Base-by-base conservation (phyloP, 2,329 filamentous ascomycete species). In the Tolypocladium tundrense region DNA sequence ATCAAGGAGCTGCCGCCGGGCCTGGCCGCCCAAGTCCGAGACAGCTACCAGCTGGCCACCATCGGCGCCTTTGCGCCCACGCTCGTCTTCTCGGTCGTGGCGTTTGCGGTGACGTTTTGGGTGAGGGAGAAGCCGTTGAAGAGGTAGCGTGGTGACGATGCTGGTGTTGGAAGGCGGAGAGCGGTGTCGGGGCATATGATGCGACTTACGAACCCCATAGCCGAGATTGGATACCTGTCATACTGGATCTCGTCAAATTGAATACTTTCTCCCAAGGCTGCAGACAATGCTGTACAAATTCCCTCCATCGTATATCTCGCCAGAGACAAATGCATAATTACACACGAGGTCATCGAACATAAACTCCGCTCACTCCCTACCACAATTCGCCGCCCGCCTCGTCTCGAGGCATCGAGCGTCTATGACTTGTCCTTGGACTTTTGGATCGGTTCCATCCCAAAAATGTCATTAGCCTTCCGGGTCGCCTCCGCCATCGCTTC, bases 1-100 rank as follows among this genome's bases (percentile, higher is more conserved):
- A 85, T 91, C 68, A 79, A 80, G 53, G 74, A 78, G 5, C 75
- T 93, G 40, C 82, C 88, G 7, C 84, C 87, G 0, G 74, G 69
- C 2, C 72, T 86, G 1, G 81, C 80, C 33, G 73, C 68, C 14
- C 69, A 88, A 14, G 88, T 93, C 4, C 79, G 83, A 42, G 72
- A 74, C 35, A 89, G 87, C 67, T 93, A 92, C 70, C 82, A 84
- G 48, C 57, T 70, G 10, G 75, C 75, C 4, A 73, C 72, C 4
- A 64, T 73, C 54, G 70, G 70, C 52, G 74, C 77, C 1, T 75
- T 80, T 58, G 67, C 68, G 1, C 69, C 79, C 4, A 68, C 72
- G 0, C 60, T 71, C 1, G 52, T 68, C 1, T 70, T 81, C 39
- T 63, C 74, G 7, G 57, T 66, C 4, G 61, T 72, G 4, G 73